Conservation (phyloP, 2,329 filamentous ascomycete genomes). For the Diaporthe sp. region DNA sequence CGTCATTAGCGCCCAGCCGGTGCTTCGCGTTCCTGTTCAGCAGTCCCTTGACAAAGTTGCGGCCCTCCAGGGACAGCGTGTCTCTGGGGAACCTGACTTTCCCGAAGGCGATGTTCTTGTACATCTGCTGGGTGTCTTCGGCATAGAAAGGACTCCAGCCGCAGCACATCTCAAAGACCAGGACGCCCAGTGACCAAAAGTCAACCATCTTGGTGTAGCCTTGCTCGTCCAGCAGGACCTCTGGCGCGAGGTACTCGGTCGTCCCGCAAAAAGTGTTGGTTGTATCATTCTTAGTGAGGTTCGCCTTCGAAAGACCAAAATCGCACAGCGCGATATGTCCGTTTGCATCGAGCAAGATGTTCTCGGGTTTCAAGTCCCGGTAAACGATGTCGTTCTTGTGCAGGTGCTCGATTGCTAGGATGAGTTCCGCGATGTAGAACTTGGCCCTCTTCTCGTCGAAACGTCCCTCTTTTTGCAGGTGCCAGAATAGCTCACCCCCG, state of each 20-base stretch:
- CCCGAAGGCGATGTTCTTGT: constrained; percentile 99
- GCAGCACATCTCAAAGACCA: constrained; percentile 99
- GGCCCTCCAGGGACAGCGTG: constrained; percentile 91
- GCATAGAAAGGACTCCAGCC: constrained; percentile 99
- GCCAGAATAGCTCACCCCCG: constrained; percentile 98
- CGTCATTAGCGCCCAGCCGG: constrained; percentile 87
- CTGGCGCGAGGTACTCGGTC: constrained; percentile 95
- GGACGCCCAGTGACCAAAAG: constrained; percentile 97
- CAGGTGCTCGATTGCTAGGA: constrained; percentile 92
- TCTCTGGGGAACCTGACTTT: constrained; percentile 97
- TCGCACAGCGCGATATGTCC: constrained; percentile 98
- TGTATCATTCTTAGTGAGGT: constrained; percentile 95
- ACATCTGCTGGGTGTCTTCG: constrained; percentile 99
- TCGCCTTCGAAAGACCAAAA: constrained; percentile 97
- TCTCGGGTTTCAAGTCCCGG: constrained; percentile 96
- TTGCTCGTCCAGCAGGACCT: constrained; percentile 94
- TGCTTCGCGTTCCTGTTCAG: constrained; percentile 98
- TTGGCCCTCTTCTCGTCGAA: constrained; percentile 96
- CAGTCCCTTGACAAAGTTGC: constrained; percentile 97
- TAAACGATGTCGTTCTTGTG: constrained; percentile 99
- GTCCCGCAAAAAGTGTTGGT: constrained; percentile 99
- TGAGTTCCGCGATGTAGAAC: constrained; percentile 98
- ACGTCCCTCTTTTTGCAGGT: constrained; percentile 95
- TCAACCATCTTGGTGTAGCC: constrained; percentile 99
- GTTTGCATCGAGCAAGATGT: constrained; percentile 96